phyloP scores from a whole-genome alignment of 2,329 filamentous ascomycete genomes.

The Colletotrichum cuscutae region DNA sequence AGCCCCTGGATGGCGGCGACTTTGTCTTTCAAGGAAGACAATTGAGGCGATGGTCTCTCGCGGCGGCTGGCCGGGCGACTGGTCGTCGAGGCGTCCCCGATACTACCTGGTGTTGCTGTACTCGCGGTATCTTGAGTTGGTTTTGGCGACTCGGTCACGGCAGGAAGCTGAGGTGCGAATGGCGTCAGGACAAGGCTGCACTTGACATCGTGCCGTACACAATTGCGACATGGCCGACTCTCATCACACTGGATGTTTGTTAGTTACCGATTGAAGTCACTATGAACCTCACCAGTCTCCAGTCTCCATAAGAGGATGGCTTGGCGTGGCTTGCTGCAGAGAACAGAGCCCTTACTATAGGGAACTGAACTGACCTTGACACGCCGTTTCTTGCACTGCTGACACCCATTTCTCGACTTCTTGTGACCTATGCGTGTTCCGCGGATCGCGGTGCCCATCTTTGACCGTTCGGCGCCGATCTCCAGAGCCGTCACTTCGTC shows the following conservation, averaged over 20 bases:
- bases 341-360: not conserved
- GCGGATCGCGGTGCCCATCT: constrained; percentile 1
- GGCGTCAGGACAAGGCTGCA: constrained; percentile 27
- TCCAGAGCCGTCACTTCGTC: constrained; percentile 18
- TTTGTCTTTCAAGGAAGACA: constrained; percentile 23
- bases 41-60: constrained; percentile 7
- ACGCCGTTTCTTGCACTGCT: constrained; percentile 32
- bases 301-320: not conserved
- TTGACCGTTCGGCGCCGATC: not conserved
- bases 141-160: constrained; percentile 26
- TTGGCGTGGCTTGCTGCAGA: not conserved
- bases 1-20: constrained; percentile 26
- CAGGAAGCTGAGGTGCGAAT: constrained; percentile 9
- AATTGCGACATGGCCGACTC: constrained; percentile 29
- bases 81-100: constrained; percentile 13
- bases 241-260: constrained; percentile 28
- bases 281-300: too few species aligned
- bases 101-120: constrained; percentile 20
- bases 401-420: constrained; percentile 31
- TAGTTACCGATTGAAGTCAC: not conserved
- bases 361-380: constrained; percentile 26
- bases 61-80: constrained; percentile 17
- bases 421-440: constrained; percentile 33
- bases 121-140: constrained; percentile 6
- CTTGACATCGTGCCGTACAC: constrained; percentile 29